A percentile compares a stretch with the other conserved stretches of the same genome.
phyloP scores from a whole-genome alignment of 2,329 filamentous ascomycete genomes.

The Exophiala calicioides region DNA sequence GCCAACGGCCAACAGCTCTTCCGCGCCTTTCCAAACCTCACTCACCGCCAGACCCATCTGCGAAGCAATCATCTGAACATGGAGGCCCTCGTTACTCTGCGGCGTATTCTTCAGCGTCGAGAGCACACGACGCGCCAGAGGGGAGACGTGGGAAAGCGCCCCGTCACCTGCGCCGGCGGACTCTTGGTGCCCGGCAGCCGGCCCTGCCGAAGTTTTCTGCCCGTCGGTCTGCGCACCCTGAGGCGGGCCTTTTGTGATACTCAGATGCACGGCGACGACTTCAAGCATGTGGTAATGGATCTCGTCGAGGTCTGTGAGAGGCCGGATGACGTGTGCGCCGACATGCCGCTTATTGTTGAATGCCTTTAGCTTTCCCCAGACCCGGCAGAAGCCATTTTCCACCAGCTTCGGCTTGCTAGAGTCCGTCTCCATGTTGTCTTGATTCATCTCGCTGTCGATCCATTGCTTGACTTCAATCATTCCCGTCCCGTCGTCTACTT shows the following conservation, averaged over 20 bases:
- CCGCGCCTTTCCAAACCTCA: slow-evolving; percentile 74
- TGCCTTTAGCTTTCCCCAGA: slow-evolving; percentile 79
- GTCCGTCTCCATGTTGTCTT: slow-evolving; percentile 49
- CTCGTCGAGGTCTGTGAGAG: slow-evolving; percentile 84
- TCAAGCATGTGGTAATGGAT: slow-evolving; percentile 90
- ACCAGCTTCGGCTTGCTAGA: slow-evolving; percentile 56
- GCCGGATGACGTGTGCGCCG: slow-evolving; percentile 75
- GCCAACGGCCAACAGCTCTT: slow-evolving; percentile 73
- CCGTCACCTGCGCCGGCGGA: slow-evolving; percentile 33
- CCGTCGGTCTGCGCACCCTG: slow-evolving; percentile 44
- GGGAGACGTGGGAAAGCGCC: slow-evolving; percentile 53
- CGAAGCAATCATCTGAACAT: slow-evolving; percentile 74
- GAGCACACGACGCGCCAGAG: slow-evolving; percentile 69
- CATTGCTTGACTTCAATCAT: slow-evolving; percentile 88
- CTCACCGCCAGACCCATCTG: slow-evolving; percentile 64
- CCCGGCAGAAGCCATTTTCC: slow-evolving; percentile 77
- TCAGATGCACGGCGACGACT: slow-evolving; percentile 82
- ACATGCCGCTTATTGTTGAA: slow-evolving; percentile 84
- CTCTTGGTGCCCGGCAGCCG: slow-evolving; percentile 37
- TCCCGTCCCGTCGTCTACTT: slow-evolving; percentile 92
- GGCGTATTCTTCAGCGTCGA: slow-evolving; percentile 65
- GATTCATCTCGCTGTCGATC: slow-evolving; percentile 62
- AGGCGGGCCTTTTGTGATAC: slow-evolving; percentile 71
- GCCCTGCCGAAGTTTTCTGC: slow-evolving; percentile 37
- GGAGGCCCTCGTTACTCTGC: slow-evolving; percentile 78